A percentile compares a stretch with the other conserved stretches of the same genome.
Conservation (phyloP, 1,139 yeast species). For the Pichia sp. region DNA sequence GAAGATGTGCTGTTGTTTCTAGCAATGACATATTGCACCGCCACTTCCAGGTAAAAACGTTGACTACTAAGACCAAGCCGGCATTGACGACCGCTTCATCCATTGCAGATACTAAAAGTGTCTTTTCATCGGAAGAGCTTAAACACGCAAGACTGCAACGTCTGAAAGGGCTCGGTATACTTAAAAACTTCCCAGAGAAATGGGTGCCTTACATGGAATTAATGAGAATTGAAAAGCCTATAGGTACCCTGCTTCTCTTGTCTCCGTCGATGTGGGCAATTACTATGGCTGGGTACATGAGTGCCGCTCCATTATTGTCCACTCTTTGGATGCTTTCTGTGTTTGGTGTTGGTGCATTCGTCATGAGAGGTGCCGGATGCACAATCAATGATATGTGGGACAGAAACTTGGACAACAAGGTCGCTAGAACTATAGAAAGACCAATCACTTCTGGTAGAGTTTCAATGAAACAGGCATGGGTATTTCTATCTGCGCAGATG, state of each 20-base stretch:
- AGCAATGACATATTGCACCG: not conserved
- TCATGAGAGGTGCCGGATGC: slow-evolving; percentile 98
- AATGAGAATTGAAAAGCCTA: slow-evolving; percentile 89
- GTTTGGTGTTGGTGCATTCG: slow-evolving; percentile 77
- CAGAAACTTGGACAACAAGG: slow-evolving; percentile 75
- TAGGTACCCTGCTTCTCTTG: slow-evolving; percentile 78
- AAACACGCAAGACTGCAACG: slow-evolving; percentile 55
- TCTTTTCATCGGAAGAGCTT: slow-evolving; percentile 51
- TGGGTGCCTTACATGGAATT: slow-evolving; percentile 89
- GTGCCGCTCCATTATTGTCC: slow-evolving; percentile 61
- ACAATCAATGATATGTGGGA: slow-evolving; percentile 90
- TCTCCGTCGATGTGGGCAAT: slow-evolving; percentile 83
- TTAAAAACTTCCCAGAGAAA: slow-evolving; percentile 59
- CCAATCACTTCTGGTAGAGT: slow-evolving; percentile 91
- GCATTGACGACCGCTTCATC: slow-evolving; percentile 5
- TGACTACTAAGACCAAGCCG: slow-evolving; percentile 5
- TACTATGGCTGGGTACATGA: slow-evolving; percentile 76
- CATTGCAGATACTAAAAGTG: slow-evolving; percentile 16
- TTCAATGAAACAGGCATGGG: slow-evolving; percentile 63
- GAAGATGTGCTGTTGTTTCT: not conserved
- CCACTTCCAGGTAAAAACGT: slow-evolving; percentile 5
- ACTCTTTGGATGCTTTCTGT: slow-evolving; percentile 56
- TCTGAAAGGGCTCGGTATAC: slow-evolving; percentile 53
- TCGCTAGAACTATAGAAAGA: slow-evolving; percentile 79
- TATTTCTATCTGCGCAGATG: slow-evolving; percentile 71